Conservation (phyloP, 169 alveolate genomes). For the Plasmodium gonderi region DNA sequence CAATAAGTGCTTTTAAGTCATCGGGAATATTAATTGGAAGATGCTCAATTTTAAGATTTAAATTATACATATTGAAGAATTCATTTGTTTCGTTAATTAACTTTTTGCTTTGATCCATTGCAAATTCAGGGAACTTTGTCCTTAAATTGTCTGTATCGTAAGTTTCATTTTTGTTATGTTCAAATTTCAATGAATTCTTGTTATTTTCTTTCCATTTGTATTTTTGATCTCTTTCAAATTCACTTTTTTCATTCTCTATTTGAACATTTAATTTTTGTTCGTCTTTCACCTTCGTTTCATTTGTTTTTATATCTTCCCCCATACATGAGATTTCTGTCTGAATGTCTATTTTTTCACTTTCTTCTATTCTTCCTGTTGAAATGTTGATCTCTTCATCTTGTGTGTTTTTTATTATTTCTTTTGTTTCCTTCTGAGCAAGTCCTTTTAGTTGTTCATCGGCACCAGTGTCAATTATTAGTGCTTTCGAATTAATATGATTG, state of each 20-base stretch:
- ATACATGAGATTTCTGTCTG: no score
- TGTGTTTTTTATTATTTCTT: no score
- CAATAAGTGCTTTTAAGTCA: constrained; percentile 32
- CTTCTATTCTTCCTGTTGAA: no score
- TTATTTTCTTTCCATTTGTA: neutral
- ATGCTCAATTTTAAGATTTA: constrained; percentile 46
- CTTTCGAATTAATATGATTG: neutral
- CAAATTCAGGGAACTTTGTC: constrained; percentile 62
- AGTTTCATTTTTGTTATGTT: neutral
- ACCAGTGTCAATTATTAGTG: neutral
- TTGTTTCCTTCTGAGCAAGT: no score
- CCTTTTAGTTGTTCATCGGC: no score
- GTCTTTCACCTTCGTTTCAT: no score
- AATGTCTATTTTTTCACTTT: no score
- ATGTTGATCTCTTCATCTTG: no score
- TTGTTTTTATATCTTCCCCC: no score
- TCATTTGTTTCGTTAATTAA: constrained; percentile 66
- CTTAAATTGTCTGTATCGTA: neutral
- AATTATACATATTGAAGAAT: constrained; percentile 56
- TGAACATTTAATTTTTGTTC: no score
- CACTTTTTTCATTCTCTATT: neutral
- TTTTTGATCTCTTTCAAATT: neutral
- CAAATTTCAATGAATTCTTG: neutral
- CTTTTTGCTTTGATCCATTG: constrained; percentile 54
- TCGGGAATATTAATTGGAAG: constrained; percentile 33